Evolutionary conservation across 139 green algal species (phyloP).

Genomic region (Chlorella sp.): DNA sequence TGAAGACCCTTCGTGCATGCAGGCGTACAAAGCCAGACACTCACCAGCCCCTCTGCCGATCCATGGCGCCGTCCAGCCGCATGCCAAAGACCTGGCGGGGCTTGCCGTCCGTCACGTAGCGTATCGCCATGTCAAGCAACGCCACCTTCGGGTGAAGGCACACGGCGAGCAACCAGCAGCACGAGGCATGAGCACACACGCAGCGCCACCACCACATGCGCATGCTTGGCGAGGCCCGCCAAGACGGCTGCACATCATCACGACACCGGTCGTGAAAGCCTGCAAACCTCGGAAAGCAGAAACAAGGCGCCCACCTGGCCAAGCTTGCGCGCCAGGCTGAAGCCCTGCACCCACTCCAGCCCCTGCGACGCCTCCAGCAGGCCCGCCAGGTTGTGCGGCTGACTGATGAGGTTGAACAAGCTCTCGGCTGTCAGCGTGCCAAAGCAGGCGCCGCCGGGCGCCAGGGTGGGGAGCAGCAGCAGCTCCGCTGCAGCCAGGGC

Average conservation of each 20-base stretch:
- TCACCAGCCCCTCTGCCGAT: neutral
- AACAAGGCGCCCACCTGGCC: neutral
- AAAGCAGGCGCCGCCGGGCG: neutral
- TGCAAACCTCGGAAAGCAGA: no score
- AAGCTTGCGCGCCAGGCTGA: neutral
- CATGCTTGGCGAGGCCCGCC: no score
- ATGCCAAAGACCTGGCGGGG: neutral
- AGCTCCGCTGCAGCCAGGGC: no score
- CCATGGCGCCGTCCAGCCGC: neutral
- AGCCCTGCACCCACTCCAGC: neutral
- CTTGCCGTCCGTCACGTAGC: neutral
- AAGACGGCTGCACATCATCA: no score
- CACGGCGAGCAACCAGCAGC: neutral
- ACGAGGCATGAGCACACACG: no score
- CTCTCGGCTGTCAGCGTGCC: neutral
- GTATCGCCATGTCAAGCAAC: neutral
- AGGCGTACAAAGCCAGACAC: neutral
- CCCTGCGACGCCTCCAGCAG: neutral
- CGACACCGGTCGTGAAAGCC: no score
- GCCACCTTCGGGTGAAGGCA: neutral
- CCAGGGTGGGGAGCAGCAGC: no score
- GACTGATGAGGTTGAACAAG: neutral
- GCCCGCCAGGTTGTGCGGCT: neutral
- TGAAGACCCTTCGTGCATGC: no score
- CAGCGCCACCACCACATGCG: no score